Evolutionary conservation across 148 eudicot genomes (phyloP).

Genomic region (Chenopodium formosanum): DNA sequence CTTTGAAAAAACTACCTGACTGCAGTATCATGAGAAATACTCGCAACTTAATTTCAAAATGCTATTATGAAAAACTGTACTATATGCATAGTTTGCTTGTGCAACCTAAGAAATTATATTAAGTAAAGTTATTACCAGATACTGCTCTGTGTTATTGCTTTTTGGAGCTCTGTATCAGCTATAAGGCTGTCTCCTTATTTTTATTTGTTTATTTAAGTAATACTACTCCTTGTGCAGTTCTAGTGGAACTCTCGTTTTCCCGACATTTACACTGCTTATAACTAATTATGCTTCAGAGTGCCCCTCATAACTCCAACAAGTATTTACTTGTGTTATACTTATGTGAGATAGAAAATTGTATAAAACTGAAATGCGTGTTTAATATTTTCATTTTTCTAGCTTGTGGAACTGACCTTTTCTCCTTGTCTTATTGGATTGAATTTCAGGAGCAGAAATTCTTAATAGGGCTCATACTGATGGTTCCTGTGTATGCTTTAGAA

Average conservation of each 20-base stretch:
- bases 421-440: not conserved
- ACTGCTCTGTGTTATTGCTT: not conserved
- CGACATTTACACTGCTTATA: not conserved
- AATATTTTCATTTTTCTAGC: not conserved
- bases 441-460: constrained; percentile 97
- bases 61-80: not conserved
- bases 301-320: not conserved
- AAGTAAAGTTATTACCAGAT: not conserved
- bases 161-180: not conserved
- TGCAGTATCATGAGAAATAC: not conserved
- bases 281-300: not conserved
- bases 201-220: not conserved
- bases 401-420: not conserved
- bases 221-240: too few relatives aligned
- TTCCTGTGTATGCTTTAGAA: constrained; percentile 96
- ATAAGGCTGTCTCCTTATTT: not conserved
- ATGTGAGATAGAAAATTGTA: not conserved
- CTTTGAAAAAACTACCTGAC: too few relatives aligned
- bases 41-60: too few relatives aligned
- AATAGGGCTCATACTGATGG: constrained; percentile 94
- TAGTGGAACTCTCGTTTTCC: not conserved
- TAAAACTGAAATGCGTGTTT: not conserved
- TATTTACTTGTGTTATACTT: not conserved
- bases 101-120: not conserved
- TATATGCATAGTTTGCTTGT: not conserved